Base-by-base conservation (phyloP, 2,329 filamentous ascomycete species). In the Furcasterigmium furcatum region DNA sequence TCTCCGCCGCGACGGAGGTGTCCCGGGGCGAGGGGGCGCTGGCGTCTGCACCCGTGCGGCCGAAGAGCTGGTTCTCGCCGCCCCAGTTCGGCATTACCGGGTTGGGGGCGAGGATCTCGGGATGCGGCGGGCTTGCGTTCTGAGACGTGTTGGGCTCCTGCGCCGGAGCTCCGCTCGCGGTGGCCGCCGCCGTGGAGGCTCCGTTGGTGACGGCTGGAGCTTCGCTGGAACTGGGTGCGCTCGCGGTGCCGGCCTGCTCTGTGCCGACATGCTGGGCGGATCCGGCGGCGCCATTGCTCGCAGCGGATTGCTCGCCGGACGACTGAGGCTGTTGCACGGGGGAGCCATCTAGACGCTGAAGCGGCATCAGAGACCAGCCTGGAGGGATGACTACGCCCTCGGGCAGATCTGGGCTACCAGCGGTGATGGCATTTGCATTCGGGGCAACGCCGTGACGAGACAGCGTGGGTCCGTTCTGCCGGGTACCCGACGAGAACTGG, bases 311-410 rank as follows among this genome's bases (percentile, higher is more conserved):
- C 9, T 63, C 61, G 7, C 51, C 36, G 18, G 51, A 43, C 19
- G 45, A 42, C 18, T 48, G 46, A 18, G 48, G 38, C 34, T 36
- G 34, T 12, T 36, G 41, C 12, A 41, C 14, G 41, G 56, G 16
- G 38, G 60, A 57, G n/a, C 64, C 68, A 42, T 78, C 74, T 9
- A 79, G 53, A 20, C 79, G 72, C 51, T 84, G 76, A 3, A 87
- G 67, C 20, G 83, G 82, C 38, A 85, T 65, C 32, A 87, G 62
- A 19, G 79, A 78, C 83, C 83, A 87, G 5, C 83, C 83, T 22
- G 76, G 71, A 3, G 83, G 83, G 18, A 87, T 73, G 5, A 76
- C 72, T n/a, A 87, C 71, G 6, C 82, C 82, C 44, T 81, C 75
- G 0, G 83, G 83, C 9, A 86, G 68, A 8, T 84, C 80, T 18